phyloP scores from a whole-genome alignment of 2,329 filamentous ascomycete genomes.

The Xylariaceae sp. region DNA sequence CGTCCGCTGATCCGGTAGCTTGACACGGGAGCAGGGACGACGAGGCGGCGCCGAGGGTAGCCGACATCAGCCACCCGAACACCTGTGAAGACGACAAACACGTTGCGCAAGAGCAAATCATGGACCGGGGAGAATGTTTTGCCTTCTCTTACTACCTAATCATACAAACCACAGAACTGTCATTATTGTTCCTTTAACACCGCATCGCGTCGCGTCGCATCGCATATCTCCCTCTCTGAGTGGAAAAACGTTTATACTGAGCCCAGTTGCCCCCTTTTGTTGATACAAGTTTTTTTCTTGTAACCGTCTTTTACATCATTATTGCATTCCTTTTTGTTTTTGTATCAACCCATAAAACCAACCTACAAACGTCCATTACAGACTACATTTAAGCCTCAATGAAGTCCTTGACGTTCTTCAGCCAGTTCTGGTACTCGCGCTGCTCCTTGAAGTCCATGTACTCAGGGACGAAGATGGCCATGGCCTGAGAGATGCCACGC shows the following conservation, averaged over 20 bases:
- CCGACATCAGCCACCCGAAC: not conserved
- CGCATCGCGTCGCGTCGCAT: not conserved
- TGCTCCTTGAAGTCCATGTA: conserved; percentile 99
- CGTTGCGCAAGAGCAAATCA: not conserved
- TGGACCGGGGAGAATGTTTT: not conserved
- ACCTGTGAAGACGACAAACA: not conserved
- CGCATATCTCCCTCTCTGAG: conserved; percentile 7
- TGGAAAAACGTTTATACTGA: conserved; percentile 11
- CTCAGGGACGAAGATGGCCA: conserved; percentile 88
- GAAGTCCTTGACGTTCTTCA: conserved; percentile 81
- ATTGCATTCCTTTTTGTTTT: not conserved
- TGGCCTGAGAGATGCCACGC: conserved; percentile 78
- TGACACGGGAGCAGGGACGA: too few species aligned
- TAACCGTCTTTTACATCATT: not conserved
- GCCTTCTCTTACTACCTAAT: not conserved
- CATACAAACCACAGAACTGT: not conserved
- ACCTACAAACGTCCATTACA: not conserved
- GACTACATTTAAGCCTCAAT: conserved; percentile 58
- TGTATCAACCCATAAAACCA: not conserved
- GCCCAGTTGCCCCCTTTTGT: not conserved
- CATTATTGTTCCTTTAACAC: not conserved
- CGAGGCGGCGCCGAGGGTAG: too few species aligned
- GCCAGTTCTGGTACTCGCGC: conserved; percentile 89
- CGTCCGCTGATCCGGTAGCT: too few species aligned
- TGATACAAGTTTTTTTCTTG: conserved; percentile 3